Conservation (phyloP, 257 asterid species). For the Primulina tabacum region DNA sequence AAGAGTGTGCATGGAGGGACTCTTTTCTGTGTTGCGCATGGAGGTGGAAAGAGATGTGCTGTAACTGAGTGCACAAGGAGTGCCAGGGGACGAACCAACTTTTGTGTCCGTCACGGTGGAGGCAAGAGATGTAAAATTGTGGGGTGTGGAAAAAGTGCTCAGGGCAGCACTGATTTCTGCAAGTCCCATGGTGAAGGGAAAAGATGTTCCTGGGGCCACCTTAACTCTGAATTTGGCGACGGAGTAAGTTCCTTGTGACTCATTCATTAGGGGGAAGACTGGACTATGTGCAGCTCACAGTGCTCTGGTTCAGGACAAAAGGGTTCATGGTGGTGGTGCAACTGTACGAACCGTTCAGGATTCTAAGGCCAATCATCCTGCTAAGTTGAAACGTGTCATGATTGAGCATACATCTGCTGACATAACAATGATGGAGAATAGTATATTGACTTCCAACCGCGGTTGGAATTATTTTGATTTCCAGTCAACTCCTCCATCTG, state of each 20-base stretch:
- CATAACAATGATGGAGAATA: constrained; percentile 24
- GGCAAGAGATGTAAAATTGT: constrained; percentile 48
- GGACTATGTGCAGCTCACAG: constrained; percentile 49
- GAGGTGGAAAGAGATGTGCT: constrained; percentile 53
- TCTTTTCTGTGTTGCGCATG: constrained; percentile 46
- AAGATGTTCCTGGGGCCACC: constrained; percentile 48
- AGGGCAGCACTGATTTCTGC: constrained; percentile 57
- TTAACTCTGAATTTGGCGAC: constrained; percentile 39
- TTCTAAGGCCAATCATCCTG: constrained; percentile 22
- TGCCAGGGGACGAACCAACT: constrained; percentile 55
- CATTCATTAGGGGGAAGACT: constrained; percentile 42
- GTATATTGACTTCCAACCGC: constrained; percentile 15
- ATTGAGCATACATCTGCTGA: constrained; percentile 28
- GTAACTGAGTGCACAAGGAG: constrained; percentile 51
- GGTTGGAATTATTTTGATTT: constrained; percentile 22
- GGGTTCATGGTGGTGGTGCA: constrained; percentile 46
- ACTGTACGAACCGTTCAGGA: constrained; percentile 31
- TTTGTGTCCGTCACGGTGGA: constrained; percentile 54
- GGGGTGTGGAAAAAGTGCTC: constrained; percentile 52
- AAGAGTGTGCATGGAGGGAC: constrained; percentile 62
- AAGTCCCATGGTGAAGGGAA: constrained; percentile 60
- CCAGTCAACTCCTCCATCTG: constrained; percentile 17
- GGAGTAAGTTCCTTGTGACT: constrained; percentile 40
- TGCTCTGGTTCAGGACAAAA: constrained; percentile 46
- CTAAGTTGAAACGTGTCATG: constrained; percentile 29